phyloP scores from a whole-genome alignment of 495 filamentous ascomycete genomes.

The Lasiosphaeria miniovina region DNA sequence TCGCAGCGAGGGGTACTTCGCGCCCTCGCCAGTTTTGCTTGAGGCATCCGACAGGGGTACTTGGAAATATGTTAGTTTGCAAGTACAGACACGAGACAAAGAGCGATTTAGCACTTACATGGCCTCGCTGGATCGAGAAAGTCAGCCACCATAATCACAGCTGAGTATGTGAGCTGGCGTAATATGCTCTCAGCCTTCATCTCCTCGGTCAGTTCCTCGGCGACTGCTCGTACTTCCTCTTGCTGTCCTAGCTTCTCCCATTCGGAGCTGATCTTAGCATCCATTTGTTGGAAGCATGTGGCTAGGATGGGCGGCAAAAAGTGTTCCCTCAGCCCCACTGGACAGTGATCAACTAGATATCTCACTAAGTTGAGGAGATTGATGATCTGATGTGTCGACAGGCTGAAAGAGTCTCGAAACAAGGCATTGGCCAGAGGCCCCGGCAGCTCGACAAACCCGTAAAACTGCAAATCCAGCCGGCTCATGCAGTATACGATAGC shows the following conservation, averaged over 20 bases:
- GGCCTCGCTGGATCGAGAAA: constrained; percentile 71
- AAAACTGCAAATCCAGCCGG: constrained; percentile 80
- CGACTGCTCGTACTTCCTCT: constrained; percentile 51
- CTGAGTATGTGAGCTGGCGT: constrained; percentile 86
- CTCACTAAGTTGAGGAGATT: constrained; percentile 82
- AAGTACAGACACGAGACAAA: background rate
- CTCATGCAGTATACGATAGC: constrained; percentile 93
- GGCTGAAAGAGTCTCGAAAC: constrained; percentile 74
- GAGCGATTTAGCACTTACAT: constrained; percentile 39
- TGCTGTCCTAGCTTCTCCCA: constrained; percentile 71
- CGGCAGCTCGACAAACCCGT: constrained; percentile 80
- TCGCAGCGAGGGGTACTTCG: constrained; percentile 54
- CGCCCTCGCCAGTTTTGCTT: constrained; percentile 5
- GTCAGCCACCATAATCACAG: constrained; percentile 84
- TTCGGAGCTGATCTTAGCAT: constrained; percentile 78
- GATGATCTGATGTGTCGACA: constrained; percentile 91
- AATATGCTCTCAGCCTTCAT: constrained; percentile 98
- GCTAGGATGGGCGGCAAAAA: constrained; percentile 86
- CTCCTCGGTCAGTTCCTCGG: constrained; percentile 77
- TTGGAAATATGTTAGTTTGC: constrained; percentile 15
- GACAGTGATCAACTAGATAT: constrained; percentile 87
- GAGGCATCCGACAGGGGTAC: background rate
- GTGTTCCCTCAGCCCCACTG: constrained; percentile 66
- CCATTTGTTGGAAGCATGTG: constrained; percentile 79
- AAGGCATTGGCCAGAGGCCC: constrained; percentile 79